phyloP scores from a whole-genome alignment of 2,329 filamentous ascomycete species.

The Neurospora crassa region DNA sequence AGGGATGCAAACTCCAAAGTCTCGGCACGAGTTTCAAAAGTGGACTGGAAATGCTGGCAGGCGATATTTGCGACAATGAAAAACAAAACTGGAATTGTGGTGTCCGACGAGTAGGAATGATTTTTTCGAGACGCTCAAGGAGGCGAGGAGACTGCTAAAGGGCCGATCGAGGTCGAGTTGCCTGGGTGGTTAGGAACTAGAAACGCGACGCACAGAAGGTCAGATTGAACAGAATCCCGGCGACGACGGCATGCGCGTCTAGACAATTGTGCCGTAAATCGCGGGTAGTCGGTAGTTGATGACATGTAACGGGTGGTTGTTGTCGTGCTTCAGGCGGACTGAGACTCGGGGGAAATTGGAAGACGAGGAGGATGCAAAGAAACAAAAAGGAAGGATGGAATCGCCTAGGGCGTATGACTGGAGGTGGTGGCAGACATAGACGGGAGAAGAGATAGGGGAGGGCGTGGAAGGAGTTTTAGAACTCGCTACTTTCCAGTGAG shows the following conservation, averaged over 20 bases:
- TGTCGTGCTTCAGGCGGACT: slow-evolving; percentile 3
- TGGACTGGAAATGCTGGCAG: neutral
- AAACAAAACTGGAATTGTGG: neutral
- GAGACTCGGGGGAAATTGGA: neutral
- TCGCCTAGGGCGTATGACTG: slow-evolving; percentile 1
- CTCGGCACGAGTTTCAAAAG: neutral
- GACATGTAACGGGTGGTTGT: slow-evolving; percentile 3
- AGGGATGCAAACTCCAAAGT: neutral
- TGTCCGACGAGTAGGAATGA: neutral
- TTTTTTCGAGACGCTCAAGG: neutral
- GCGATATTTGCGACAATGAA: neutral
- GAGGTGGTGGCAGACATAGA: slow-evolving; percentile 6
- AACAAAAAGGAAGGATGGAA: slow-evolving; percentile 2
- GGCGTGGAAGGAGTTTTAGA: slow-evolving; percentile 4
- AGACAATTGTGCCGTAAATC: neutral
- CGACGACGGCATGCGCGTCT: neutral
- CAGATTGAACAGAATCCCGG: slow-evolving; percentile 3
- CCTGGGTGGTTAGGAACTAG: slow-evolving; percentile 14
- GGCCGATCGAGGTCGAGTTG: slow-evolving; percentile 4
- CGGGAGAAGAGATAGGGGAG: slow-evolving; percentile 3
- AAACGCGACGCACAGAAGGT: slow-evolving; percentile 10
- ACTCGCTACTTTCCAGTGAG: slow-evolving; percentile 1
- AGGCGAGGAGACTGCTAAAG: slow-evolving; percentile 2
- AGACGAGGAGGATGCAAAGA: neutral
- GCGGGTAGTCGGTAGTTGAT: neutral